Evolutionary conservation across 495 filamentous ascomycete species (phyloP).

Genomic region (Geoglossum glabrum): DNA sequence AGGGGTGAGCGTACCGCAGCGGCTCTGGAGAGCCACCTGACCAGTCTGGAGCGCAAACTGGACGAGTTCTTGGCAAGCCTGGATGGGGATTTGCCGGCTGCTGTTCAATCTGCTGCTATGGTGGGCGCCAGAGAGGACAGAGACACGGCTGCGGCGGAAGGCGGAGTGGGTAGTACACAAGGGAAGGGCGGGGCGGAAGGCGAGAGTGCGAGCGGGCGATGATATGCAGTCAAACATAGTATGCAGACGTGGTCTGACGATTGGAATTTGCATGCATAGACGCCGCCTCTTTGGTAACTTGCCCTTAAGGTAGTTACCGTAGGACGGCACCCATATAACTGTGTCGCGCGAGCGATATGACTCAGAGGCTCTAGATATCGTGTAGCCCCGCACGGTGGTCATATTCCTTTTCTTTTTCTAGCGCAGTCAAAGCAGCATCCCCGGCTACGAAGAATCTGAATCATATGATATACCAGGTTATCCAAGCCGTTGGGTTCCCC

Average conservation of each 20-base stretch:
- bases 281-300: background rate
- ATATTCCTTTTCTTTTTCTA: too few species aligned
- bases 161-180: background rate
- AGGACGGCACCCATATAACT: background rate
- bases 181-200: background rate
- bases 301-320: background rate
- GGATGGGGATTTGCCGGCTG: slow-evolving; percentile 7
- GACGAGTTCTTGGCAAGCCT: slow-evolving; percentile 29
- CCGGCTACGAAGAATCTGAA: too few species aligned
- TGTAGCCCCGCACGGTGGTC: too few species aligned
- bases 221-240: background rate
- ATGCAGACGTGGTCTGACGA: background rate
- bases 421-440: too few species aligned
- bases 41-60: slow-evolving; percentile 30
- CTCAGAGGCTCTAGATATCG: too few species aligned
- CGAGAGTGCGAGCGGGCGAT: background rate
- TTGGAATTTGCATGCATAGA: background rate
- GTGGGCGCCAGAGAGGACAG: background rate
- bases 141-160: background rate
- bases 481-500: too few species aligned
- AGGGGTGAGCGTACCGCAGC: slow-evolving; percentile 35
- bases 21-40: slow-evolving; percentile 31
- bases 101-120: background rate
- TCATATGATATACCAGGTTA: too few species aligned
- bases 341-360: too few species aligned